Conservation (phyloP, 495 filamentous ascomycete species). For the Poronia punctata region DNA sequence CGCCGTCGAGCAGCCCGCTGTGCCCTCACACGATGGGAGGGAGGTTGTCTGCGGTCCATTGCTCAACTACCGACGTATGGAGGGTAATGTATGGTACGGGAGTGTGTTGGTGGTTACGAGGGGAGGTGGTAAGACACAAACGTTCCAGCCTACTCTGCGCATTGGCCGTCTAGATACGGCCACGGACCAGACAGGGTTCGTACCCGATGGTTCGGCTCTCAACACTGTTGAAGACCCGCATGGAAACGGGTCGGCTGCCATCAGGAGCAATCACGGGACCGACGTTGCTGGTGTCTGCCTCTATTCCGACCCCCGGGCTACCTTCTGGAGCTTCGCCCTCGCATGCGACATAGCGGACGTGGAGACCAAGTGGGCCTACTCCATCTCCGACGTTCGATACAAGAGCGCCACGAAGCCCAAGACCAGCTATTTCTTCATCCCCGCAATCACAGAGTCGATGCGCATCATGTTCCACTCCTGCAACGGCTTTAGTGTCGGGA, state of each 20-base stretch:
- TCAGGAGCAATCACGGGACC: slow-evolving; percentile 23
- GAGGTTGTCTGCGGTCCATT: slow-evolving; percentile 74
- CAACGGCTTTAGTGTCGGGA: slow-evolving; percentile 93
- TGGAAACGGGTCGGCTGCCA: background rate
- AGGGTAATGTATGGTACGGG: slow-evolving; percentile 67
- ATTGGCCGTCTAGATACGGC: slow-evolving; percentile 20
- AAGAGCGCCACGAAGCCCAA: slow-evolving; percentile 36
- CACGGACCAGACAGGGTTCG: slow-evolving; percentile 10
- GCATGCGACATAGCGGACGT: slow-evolving; percentile 45
- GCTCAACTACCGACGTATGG: slow-evolving; percentile 80
- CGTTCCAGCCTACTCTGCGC: slow-evolving; percentile 23
- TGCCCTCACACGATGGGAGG: slow-evolving; percentile 32
- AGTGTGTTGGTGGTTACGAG: slow-evolving; percentile 75
- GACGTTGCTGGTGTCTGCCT: slow-evolving; percentile 50
- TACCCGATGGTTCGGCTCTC: slow-evolving; percentile 5
- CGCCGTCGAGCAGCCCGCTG: slow-evolving; percentile 6
- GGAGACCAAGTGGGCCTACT: slow-evolving; percentile 57
- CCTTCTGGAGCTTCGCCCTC: slow-evolving; percentile 77
- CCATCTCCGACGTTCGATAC: slow-evolving; percentile 42
- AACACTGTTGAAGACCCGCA: slow-evolving; percentile 10
- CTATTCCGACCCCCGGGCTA: slow-evolving; percentile 69
- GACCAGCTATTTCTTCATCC: slow-evolving; percentile 61
- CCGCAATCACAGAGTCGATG: slow-evolving; percentile 76
- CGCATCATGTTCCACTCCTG: slow-evolving; percentile 93
- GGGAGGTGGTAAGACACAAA: slow-evolving; percentile 47